These are phyloP conservation scores for Mortierella sp. DNA, from an alignment of 371 early-diverging fungal genomes.

Conservation along the genomic window DNA sequence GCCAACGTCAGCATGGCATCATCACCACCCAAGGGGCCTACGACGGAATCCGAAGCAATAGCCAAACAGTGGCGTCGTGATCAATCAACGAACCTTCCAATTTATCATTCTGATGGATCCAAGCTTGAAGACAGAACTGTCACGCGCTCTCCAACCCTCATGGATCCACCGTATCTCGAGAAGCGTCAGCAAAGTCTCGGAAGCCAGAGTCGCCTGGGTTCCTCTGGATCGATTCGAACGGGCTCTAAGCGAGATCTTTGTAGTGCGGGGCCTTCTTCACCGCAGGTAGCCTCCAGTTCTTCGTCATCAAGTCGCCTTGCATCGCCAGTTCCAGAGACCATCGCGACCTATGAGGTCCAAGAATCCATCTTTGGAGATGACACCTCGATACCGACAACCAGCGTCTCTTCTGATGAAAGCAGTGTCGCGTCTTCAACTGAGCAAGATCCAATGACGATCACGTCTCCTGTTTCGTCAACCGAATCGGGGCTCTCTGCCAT, in stretches of 20 bases:
- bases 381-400: conserved; percentile 1
- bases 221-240: neutral
- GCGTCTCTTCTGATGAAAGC: conserved; percentile 1
- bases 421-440: neutral
- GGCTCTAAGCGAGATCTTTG: neutral
- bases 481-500: neutral
- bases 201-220: conserved; percentile 5
- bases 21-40: neutral
- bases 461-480: neutral
- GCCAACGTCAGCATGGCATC: neutral
- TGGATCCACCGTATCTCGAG: conserved; percentile 7
- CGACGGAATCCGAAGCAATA: conserved; percentile 20
- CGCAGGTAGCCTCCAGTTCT: neutral
- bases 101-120: conserved; percentile 14
- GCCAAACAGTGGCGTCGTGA: conserved; percentile 26
- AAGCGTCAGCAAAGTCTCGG: neutral
- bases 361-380: conserved; percentile 23
- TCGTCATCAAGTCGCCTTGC: neutral
- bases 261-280: conserved; percentile 1
- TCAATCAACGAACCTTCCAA: conserved; percentile 13
- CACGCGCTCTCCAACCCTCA: conserved; percentile 13
- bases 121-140: conserved; percentile 4
- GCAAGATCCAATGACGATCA: neutral
- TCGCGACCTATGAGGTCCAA: conserved; percentile 1
- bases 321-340: neutral